phyloP scores from a whole-genome alignment of 2,329 filamentous ascomycete species.

The Ascochyta pisi region DNA sequence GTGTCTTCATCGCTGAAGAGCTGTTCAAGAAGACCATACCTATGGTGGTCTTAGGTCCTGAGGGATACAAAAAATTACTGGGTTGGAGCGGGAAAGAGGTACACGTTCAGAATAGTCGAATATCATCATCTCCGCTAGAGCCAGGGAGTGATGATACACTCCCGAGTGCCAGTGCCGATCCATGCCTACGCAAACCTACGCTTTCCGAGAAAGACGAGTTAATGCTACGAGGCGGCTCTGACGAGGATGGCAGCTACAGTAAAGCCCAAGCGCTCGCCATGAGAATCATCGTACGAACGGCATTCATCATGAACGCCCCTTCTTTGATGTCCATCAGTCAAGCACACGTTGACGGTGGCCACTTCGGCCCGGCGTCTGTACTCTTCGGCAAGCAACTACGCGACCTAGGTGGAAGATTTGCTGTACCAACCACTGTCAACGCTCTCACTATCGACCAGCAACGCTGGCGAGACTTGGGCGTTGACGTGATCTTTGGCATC shows the following conservation, averaged over 20 bases:
- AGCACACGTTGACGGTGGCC: slow-evolving; percentile 55
- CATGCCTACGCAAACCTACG: background rate
- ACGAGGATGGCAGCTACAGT: background rate
- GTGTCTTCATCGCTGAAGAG: slow-evolving; percentile 53
- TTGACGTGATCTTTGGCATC: slow-evolving; percentile 39
- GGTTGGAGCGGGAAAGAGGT: slow-evolving; percentile 18
- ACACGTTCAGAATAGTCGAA: background rate
- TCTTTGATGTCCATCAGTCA: slow-evolving; percentile 49
- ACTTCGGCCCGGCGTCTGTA: slow-evolving; percentile 51
- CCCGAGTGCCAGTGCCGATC: background rate
- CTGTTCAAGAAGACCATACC: slow-evolving; percentile 53
- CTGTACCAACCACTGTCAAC: slow-evolving; percentile 53
- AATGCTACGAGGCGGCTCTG: slow-evolving; percentile 36
- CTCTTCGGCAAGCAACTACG: slow-evolving; percentile 48
- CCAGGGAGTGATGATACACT: background rate
- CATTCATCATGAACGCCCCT: slow-evolving; percentile 37
- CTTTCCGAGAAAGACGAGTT: slow-evolving; percentile 2
- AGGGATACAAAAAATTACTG: slow-evolving; percentile 21
- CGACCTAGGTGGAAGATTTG: slow-evolving; percentile 45
- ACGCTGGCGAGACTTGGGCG: slow-evolving; percentile 50
- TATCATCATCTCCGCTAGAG: background rate
- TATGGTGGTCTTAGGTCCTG: slow-evolving; percentile 39
- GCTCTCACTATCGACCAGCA: slow-evolving; percentile 54
- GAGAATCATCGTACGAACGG: slow-evolving; percentile 49
- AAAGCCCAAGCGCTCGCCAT: slow-evolving; percentile 48